A percentile compares a stretch with the other conserved stretches of the same genome.
phyloP scores from a whole-genome alignment of 305 asterid genomes.

The Fraxinus nigra region DNA sequence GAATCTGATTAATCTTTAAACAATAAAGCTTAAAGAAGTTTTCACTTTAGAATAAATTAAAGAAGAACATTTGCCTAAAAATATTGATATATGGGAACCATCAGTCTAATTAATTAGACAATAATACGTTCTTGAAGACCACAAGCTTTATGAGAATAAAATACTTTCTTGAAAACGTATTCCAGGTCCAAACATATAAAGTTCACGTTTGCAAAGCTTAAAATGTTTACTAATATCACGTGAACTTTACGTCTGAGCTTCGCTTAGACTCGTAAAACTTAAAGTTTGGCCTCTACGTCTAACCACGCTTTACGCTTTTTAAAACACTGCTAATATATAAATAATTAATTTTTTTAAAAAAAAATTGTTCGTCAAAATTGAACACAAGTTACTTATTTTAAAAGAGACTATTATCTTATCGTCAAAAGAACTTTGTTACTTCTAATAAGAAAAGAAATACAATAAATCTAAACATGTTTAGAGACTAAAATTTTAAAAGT shows the following conservation, averaged over 20 bases:
- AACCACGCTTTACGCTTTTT: too few relatives aligned
- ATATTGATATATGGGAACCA: constrained; percentile 19
- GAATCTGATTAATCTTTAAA: constrained; percentile 30
- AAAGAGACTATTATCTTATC: not conserved
- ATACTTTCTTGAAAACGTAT: constrained; percentile 9
- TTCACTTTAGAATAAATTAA: constrained; percentile 32
- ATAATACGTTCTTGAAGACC: constrained; percentile 25
- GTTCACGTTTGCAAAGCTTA: not conserved
- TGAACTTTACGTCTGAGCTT: too few relatives aligned
- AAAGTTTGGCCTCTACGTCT: too few relatives aligned
- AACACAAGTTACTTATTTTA: not conserved
- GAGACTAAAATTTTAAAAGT: not conserved
- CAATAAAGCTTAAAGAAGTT: constrained; percentile 24
- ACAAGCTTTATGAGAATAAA: constrained; percentile 19
- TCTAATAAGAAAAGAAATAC: not conserved
- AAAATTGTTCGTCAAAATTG: not conserved
- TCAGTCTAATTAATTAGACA: constrained; percentile 1
- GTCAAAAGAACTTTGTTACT: not conserved
- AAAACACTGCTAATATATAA: not conserved
- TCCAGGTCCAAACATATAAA: not conserved
- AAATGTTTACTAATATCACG: not conserved
- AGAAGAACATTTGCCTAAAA: constrained; percentile 7
- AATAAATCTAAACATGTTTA: not conserved
- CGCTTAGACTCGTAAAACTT: too few relatives aligned
- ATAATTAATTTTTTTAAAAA: not conserved